These are phyloP conservation scores for Penicillium taxi DNA, from an alignment of 495 filamentous ascomycete genomes.

Conservation along the genomic window DNA sequence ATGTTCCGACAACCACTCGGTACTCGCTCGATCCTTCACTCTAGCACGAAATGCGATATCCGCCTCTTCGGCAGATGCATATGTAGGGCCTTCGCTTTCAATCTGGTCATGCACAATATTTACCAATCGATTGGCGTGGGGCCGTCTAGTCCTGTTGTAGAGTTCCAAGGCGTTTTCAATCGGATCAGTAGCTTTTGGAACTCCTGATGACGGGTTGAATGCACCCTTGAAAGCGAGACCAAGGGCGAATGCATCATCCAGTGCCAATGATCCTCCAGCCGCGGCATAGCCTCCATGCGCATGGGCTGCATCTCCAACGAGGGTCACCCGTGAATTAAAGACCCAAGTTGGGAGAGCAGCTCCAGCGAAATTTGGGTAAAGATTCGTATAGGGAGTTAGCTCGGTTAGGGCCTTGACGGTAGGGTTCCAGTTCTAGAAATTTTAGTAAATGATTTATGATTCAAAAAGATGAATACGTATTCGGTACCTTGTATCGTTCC, in stretches of 20 bases:
- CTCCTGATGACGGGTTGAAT: not conserved
- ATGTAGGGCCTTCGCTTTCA: slow-evolving; percentile 13
- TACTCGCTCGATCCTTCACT: slow-evolving; percentile 29
- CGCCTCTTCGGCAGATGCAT: slow-evolving; percentile 21
- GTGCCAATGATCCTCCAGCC: slow-evolving; percentile 43
- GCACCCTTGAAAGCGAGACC: slow-evolving; percentile 20
- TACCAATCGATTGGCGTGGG: slow-evolving; percentile 35
- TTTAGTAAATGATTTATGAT: not conserved
- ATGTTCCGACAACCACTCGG: slow-evolving; percentile 42
- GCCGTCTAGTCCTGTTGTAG: slow-evolving; percentile 35
- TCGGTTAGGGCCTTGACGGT: slow-evolving; percentile 33
- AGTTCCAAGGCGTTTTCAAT: slow-evolving; percentile 26
- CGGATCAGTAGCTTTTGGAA: slow-evolving; percentile 12
- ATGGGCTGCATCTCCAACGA: slow-evolving; percentile 44
- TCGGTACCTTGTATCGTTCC: slow-evolving; percentile 25
- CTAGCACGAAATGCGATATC: slow-evolving; percentile 31
- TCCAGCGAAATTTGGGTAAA: slow-evolving; percentile 40
- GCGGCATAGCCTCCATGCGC: slow-evolving; percentile 45
- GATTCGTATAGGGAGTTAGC: slow-evolving; percentile 32
- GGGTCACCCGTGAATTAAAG: slow-evolving; percentile 29
- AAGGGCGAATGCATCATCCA: slow-evolving; percentile 38
- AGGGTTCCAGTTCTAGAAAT: slow-evolving; percentile 36
- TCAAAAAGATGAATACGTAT: not conserved
- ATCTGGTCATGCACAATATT: slow-evolving; percentile 33
- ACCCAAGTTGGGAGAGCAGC: slow-evolving; percentile 36